Evolutionary conservation across 2,329 filamentous ascomycete species (phyloP), one percentile per base, ranked within the genome.

Genomic region (Pseudogymnoascus sp.): DNA sequence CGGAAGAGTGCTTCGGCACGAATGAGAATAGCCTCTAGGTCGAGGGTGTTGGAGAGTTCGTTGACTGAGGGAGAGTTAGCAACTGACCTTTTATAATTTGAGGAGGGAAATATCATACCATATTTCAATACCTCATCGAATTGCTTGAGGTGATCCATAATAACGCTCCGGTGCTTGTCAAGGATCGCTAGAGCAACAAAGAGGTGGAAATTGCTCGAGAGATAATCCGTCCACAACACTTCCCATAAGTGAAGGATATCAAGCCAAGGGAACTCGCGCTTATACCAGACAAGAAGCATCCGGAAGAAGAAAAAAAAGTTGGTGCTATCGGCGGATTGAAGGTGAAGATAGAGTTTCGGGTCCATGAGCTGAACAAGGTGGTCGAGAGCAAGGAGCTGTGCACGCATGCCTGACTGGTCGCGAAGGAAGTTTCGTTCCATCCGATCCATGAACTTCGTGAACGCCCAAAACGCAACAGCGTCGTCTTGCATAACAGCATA

Each of bases 231-330:
- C 95, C 96, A 99, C 2, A 97, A 78, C 0, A 84, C 82, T 75
- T 99, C 95, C 95, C 95, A 99, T 3, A 99, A 79, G 16, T 90
- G 84, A 36, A 97, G 78, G 10, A 96, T 86, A 71, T 97, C 92
- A 59, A 83, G 75, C 91, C 93, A 99, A 68, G 86, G 83, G 71
- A 99, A 99, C 76, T 99, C 95, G 59, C 95, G 88, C 80, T 99
- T 99, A 76, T 95, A 99, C 95, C 95, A 99, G 8, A 99, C 95
- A 1, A 99, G 81, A 36, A 99, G 81, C 95, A 97, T 97, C 65
- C 95, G 90, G 84, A 97, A 99, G 80, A 99, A 97, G 80, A 99
- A 99, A 77, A 99, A 99, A 77, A 99, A 99, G 75, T 99, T 99
- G 23, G 95, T 99, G 71, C 90, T 96, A 71, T 99, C 96, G 18